Evolutionary conservation across 352 stramenopile genomes (phyloP), one percentile per base, ranked within the genome.

Genomic region (Globisporangium irregulare): DNA sequence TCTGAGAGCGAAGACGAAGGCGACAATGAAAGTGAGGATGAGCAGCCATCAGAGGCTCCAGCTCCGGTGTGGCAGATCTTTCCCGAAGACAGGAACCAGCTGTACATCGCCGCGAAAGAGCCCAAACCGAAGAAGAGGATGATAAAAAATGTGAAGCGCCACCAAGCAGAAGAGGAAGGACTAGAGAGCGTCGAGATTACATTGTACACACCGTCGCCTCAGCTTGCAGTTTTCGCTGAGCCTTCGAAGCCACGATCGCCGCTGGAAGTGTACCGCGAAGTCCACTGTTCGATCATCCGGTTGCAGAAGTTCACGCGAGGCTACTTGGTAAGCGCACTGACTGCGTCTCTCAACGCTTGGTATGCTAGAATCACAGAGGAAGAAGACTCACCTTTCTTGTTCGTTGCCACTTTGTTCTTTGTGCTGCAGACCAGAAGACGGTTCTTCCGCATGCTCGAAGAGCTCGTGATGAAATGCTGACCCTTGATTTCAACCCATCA

Each of bases 371-470:
- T 46, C 38, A 46, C 18, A 14, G 18, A 46, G 38, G 38, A 46
- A 46, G 38, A 7, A 20, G 12, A 5, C 38, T 46, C 38, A 46
- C 12, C 38, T 46, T 46, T 46, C 38, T 46, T 46, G 4, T 7
- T 4, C 38, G 6, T 46, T 46, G 38, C 38, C 10, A 18, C 36
- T 43, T 43, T 43, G 38, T 46, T 18, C 38, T 24, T 48, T 67
- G 54, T 68, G 14, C 6, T 63, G 36, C 51, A 87, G 79, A 74
- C 74, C 1, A 68, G 79, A 43, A 59, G 72, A 29, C 55, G 73
- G 29, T 87, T 87, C 62, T 81, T 70, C 38, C 66, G 59, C 10
- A 75, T 84, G 72, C 66, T 84, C 0, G 73, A 81, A 41, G 74
- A 81, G 29, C 62, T 84, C 6, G 70, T 81, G 22, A 67, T 59